Percentiles rank a stretch among this genome's conserved stretches.
phyloP scores from a whole-genome alignment of 306 rosid genomes.

The Adenanthera pavonina region DNA sequence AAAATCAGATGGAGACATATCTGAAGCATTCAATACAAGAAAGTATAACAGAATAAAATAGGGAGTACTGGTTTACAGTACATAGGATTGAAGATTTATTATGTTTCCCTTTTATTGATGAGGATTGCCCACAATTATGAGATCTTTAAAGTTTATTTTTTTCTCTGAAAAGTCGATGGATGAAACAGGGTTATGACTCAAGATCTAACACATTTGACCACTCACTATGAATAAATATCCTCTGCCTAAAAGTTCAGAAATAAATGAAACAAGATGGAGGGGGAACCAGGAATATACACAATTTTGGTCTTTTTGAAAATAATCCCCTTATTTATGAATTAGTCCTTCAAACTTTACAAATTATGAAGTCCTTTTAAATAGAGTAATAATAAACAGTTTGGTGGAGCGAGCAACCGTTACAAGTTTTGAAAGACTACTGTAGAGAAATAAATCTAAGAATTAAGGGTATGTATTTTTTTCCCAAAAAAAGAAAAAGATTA shows the following conservation, averaged over 20 bases:
- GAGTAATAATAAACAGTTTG: not conserved
- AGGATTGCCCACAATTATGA: not conserved
- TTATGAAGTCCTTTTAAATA: not conserved
- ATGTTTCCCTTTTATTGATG: slow-evolving; percentile 24
- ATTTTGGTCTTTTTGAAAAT: not conserved
- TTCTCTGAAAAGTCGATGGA: slow-evolving; percentile 35
- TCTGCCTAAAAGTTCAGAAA: slow-evolving; percentile 54
- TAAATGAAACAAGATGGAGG: not conserved
- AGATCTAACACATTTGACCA: slow-evolving; percentile 62
- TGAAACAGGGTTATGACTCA: not conserved
- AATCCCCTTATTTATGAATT: not conserved
- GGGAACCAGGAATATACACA: not conserved
- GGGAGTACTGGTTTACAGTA: slow-evolving; percentile 10
- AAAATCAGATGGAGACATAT: slow-evolving; percentile 42
- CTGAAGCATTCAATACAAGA: slow-evolving; percentile 38
- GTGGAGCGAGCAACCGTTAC: not conserved
- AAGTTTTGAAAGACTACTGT: not conserved
- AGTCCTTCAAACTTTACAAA: not conserved
- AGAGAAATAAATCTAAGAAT: not conserved
- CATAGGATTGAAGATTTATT: slow-evolving; percentile 23
- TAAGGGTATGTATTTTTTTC: not conserved
- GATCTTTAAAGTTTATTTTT: slow-evolving; percentile 12
- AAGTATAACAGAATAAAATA: slow-evolving; percentile 45
- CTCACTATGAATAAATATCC: slow-evolving; percentile 63
- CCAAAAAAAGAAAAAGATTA: slow-evolving; percentile 37